Evolutionary conservation across 331 rosid species (phyloP).

Genomic region (Spiraea crenata): DNA sequence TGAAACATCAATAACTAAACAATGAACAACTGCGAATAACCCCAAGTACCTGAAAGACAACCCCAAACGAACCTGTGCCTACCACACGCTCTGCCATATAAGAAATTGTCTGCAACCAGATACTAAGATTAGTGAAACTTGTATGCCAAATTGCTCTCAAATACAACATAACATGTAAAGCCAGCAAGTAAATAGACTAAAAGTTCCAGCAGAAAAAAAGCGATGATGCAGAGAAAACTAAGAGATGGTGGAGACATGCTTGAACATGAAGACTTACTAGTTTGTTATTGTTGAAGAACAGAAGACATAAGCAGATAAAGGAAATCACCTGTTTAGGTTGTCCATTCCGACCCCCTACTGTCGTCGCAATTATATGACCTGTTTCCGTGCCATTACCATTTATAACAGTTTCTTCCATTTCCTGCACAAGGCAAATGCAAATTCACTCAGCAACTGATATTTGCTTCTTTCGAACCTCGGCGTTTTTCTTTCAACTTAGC

Average conservation of each 20-base stretch:
- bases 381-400: slow-evolving; percentile 80
- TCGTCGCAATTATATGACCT: slow-evolving; percentile 77
- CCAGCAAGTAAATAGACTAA: neutral
- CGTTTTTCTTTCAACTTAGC: neutral
- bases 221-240: neutral
- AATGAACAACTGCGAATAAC: slow-evolving; percentile 16
- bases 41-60: slow-evolving; percentile 79
- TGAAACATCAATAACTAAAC: slow-evolving; percentile 4
- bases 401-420: slow-evolving; percentile 54
- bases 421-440: slow-evolving; percentile 42
- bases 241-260: neutral
- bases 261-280: neutral
- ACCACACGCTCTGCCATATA: slow-evolving; percentile 96
- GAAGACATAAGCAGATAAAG: neutral
- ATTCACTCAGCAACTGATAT: neutral
- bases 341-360: slow-evolving; percentile 75
- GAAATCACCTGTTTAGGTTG: slow-evolving; percentile 72
- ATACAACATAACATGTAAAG: neutral
- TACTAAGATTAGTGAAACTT: neutral
- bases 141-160: neutral
- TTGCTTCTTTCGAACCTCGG: slow-evolving; percentile 5
- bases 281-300: neutral
- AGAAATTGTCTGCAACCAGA: slow-evolving; percentile 64
- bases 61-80: slow-evolving; percentile 92
- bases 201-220: neutral